These are phyloP conservation scores for Podospora pseudocomata DNA, from an alignment of 495 filamentous ascomycete species.

Conservation along the genomic window DNA sequence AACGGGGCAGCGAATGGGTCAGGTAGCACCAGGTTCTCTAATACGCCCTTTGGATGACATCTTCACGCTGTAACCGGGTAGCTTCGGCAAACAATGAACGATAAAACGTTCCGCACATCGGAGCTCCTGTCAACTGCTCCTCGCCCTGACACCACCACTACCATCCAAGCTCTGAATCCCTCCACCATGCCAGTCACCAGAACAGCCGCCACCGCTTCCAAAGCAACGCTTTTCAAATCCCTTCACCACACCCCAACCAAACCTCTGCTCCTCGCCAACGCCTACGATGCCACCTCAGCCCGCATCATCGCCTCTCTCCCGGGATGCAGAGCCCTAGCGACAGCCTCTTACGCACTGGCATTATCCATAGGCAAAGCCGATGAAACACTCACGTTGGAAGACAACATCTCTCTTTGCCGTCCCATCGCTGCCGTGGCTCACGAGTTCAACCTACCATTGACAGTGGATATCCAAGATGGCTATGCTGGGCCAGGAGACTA, in stretches of 20 bases:
- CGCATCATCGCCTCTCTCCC: slow-evolving; percentile 40
- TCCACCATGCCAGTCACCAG: not conserved
- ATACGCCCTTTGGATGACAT: not conserved
- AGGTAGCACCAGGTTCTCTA: not conserved
- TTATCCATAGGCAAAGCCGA: slow-evolving; percentile 41
- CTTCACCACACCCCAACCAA: slow-evolving; percentile 27
- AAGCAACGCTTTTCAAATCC: not conserved
- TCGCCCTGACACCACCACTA: not conserved
- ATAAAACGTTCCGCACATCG: not conserved
- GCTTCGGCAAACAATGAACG: not conserved
- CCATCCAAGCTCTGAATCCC: not conserved
- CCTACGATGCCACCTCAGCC: slow-evolving; percentile 49
- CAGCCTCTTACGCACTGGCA: slow-evolving; percentile 52
- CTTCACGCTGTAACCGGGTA: not conserved
- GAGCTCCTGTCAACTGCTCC: not conserved
- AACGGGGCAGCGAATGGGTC: too few relatives aligned
- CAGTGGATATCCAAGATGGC: slow-evolving; percentile 53
- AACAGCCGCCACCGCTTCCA: not conserved
- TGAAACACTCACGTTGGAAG: slow-evolving; percentile 37
- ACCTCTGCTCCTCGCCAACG: slow-evolving; percentile 52
- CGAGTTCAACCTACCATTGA: slow-evolving; percentile 37
- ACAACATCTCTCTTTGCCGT: slow-evolving; percentile 32
- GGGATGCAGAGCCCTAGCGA: slow-evolving; percentile 46
- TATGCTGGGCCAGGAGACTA: slow-evolving; percentile 34
- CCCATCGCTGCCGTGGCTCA: slow-evolving; percentile 32